Conservation (phyloP, 2,329 filamentous ascomycete genomes). For the Xylariomycetidae sp. region DNA sequence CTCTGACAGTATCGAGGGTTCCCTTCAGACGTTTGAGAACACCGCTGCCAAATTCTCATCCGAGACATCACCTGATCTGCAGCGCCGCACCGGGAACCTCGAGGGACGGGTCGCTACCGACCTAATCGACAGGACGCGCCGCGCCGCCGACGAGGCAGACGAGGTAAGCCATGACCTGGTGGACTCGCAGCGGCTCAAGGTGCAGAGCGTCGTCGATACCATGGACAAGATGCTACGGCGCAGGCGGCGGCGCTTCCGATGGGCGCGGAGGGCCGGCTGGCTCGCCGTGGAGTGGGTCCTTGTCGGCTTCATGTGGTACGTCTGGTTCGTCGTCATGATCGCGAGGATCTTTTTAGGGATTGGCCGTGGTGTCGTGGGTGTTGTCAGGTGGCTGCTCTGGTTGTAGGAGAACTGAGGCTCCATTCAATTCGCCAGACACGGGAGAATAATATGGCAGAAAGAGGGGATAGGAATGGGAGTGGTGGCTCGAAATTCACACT, state of each 20-base stretch:
- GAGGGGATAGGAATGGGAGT: too few relatives aligned
- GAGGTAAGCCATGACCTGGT: constrained; percentile 72
- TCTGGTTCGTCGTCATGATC: constrained; percentile 85
- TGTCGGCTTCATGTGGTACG: constrained; percentile 87
- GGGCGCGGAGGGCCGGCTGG: constrained; percentile 73
- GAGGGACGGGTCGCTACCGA: constrained; percentile 46
- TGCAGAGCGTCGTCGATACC: constrained; percentile 75
- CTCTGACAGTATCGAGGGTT: constrained; percentile 40
- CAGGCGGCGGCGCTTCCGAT: constrained; percentile 63
- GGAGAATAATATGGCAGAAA: too few relatives aligned
- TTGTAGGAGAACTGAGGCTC: constrained; percentile 46
- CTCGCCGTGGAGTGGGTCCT: constrained; percentile 82
- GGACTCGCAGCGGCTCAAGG: constrained; percentile 69
- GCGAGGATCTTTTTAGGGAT: constrained; percentile 61
- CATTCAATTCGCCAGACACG: too few relatives aligned
- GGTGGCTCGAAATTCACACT: too few relatives aligned
- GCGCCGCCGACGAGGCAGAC: constrained; percentile 73
- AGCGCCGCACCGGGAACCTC: constrained; percentile 41
- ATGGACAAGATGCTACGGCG: constrained; percentile 73
- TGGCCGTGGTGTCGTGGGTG: constrained; percentile 53
- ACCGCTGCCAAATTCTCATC: constrained; percentile 56
- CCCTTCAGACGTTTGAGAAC: constrained; percentile 51
- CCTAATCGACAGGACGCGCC: constrained; percentile 56
- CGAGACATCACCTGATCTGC: constrained; percentile 51
- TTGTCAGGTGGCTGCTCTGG: constrained; percentile 81